A percentile compares a stretch with the other conserved stretches of the same genome.
Evolutionary conservation across 257 asterid species (phyloP).

Genomic region (Nyctanthes arbortristis): DNA sequence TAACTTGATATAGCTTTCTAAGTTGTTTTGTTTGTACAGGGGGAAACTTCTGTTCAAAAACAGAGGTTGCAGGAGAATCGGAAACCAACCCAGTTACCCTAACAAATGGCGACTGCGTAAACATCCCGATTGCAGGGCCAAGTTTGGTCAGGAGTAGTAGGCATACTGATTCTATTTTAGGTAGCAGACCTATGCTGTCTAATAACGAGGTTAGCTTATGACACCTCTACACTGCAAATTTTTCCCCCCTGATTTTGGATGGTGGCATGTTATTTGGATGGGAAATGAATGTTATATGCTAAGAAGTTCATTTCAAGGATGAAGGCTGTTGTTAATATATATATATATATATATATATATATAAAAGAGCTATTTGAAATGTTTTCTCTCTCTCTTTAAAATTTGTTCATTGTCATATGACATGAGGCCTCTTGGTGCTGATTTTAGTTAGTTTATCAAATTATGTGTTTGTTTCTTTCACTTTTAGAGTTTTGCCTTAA

Average conservation of each 20-base stretch:
- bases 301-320: slow-evolving; percentile 20
- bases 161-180: slow-evolving; percentile 19
- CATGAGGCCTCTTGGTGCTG: neutral
- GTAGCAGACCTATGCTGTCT: slow-evolving; percentile 7
- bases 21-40: slow-evolving; percentile 26
- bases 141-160: slow-evolving; percentile 20
- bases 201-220: slow-evolving; percentile 27
- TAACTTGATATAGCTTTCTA: slow-evolving; percentile 27
- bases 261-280: neutral
- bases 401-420: neutral
- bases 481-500: neutral
- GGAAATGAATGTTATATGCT: neutral
- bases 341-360: too few relatives aligned
- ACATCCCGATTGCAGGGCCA: slow-evolving; percentile 16
- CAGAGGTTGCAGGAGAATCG: slow-evolving; percentile 22
- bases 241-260: neutral
- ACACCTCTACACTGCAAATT: neutral
- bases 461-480: neutral
- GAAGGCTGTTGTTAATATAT: too few relatives aligned
- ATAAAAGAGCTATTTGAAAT: too few relatives aligned
- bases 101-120: slow-evolving; percentile 21
- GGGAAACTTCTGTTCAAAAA: slow-evolving; percentile 20
- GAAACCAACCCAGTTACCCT: slow-evolving; percentile 14
- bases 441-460: neutral
- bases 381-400: neutral